These are phyloP conservation scores for Pouteria campechiana DNA, from an alignment of 179 eudicot genomes.

Conservation along the genomic window DNA sequence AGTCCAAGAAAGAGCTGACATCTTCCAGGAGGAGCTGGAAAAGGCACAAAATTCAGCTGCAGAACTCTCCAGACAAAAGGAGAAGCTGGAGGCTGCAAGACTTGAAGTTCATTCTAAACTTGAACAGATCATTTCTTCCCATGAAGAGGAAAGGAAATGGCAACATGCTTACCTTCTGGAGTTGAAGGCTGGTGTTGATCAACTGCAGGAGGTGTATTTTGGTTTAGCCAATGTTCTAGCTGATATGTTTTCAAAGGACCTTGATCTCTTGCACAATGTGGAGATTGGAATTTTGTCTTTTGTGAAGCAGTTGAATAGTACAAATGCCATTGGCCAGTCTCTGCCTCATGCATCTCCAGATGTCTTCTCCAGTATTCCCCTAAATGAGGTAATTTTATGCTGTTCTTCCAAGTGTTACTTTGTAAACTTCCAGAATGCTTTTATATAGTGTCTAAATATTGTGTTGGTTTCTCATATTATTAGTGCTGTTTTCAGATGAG, in stretches of 20 bases:
- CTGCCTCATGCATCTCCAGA: conserved; percentile 18
- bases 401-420: conserved; percentile 1
- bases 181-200: conserved; percentile 33
- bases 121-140: conserved; percentile 33
- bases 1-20: conserved; percentile 93
- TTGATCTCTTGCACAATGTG: conserved; percentile 39
- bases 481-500: conserved; percentile 27
- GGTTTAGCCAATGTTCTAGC: conserved; percentile 23
- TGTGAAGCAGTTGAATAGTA: conserved; percentile 21
- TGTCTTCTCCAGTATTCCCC: conserved; percentile 17
- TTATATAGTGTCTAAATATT: neutral
- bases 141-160: conserved; percentile 34
- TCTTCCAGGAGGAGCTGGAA: conserved; percentile 71
- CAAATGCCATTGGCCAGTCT: conserved; percentile 13
- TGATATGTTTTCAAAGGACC: conserved; percentile 43
- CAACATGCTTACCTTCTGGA: conserved; percentile 37
- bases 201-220: conserved; percentile 33
- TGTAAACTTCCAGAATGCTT: neutral
- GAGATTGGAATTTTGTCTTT: conserved; percentile 29
- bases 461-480: neutral
- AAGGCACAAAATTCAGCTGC: conserved; percentile 33
- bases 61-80: conserved; percentile 52
- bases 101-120: conserved; percentile 52
- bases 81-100: conserved; percentile 53
- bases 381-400: conserved; percentile 40